Base-by-base conservation (phyloP, 495 filamentous ascomycete species). In the Thozetella sp. region DNA sequence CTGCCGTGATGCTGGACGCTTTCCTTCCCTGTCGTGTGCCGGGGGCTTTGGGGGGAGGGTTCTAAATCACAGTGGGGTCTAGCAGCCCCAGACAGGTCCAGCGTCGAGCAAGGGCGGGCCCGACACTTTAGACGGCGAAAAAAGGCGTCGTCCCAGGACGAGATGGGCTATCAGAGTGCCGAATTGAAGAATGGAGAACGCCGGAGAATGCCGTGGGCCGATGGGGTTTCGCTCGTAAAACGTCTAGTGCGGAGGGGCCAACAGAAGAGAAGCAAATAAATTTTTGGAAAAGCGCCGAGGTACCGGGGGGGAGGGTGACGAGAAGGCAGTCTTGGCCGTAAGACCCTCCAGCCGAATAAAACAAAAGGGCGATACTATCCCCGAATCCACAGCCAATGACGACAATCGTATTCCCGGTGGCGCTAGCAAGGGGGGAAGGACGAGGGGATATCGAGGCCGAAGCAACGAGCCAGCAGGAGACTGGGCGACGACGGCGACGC, bases 181-280 rank as follows among this genome's bases (percentile, higher is more conserved):
- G 51, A 25, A 58, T 55, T 37, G 57, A 25, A 58, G 25, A 20
- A 20, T 54, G 51, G 19, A 55, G n/a, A 40, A 25, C 40, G 57
- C 20, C 26, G 22, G 51, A 30, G 30, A 6, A n/a, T n/a, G n/a
- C n/a, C n/a, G n/a, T n/a, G n/a, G n/a, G n/a, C n/a, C n/a, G n/a
- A n/a, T n/a, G n/a, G n/a, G n/a, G n/a, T n/a, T n/a, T n/a, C n/a
- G n/a, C n/a, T n/a, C n/a, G n/a, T n/a, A n/a, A n/a, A n/a, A n/a
- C n/a, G n/a, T n/a, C n/a, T n/a, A n/a, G n/a, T n/a, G n/a, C n/a
- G n/a, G n/a, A n/a, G n/a, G n/a, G n/a, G n/a, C n/a, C n/a, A n/a
- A n/a, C n/a, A n/a, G n/a, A n/a, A n/a, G n/a, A n/a, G 63, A 23
- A 40, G 37, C 30, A 2, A 17, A 22, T 52, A n/a, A 43, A 30